These are phyloP conservation scores for Thymus quinquecostatus DNA, from an alignment of 257 asterid genomes.

Conservation along the genomic window DNA sequence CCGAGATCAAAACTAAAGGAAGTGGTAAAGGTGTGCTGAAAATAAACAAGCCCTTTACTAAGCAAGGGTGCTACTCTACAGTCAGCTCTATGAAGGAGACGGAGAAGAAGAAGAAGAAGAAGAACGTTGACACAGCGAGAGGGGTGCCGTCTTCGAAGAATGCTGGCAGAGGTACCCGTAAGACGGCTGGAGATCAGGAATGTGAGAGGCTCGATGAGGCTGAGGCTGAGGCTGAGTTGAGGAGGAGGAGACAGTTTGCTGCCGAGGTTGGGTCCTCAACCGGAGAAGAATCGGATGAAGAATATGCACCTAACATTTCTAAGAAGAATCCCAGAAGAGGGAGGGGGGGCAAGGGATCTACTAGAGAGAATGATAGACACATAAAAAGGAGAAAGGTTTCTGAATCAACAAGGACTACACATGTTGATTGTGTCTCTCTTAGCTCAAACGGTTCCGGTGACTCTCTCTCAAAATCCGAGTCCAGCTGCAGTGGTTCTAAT, in stretches of 20 bases:
- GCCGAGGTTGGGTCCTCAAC: slow-evolving; percentile 23
- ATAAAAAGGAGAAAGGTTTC: neutral
- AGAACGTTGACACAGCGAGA: slow-evolving; percentile 13
- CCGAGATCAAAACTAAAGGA: neutral
- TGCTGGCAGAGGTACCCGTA: neutral
- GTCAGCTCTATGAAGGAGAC: neutral
- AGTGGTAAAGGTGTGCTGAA: slow-evolving; percentile 6
- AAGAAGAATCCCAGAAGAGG: neutral
- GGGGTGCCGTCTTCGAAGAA: slow-evolving; percentile 11
- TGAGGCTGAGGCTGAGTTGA: slow-evolving; percentile 31
- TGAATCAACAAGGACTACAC: neutral
- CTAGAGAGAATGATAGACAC: neutral
- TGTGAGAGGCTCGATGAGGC: slow-evolving; percentile 30
- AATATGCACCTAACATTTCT: slow-evolving; percentile 17
- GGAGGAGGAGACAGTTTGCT: slow-evolving; percentile 2
- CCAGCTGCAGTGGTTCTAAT: neutral
- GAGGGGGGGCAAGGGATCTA: slow-evolving; percentile 9
- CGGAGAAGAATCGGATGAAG: neutral
- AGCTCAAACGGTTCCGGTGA: neutral
- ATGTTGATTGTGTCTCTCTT: neutral
- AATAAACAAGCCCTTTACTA: slow-evolving; percentile 3
- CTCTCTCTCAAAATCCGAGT: slow-evolving; percentile 22
- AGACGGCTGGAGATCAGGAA: too few relatives aligned
- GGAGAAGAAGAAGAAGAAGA: neutral
- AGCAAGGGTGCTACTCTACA: slow-evolving; percentile 9